A percentile compares a stretch with the other conserved stretches of the same genome.
These are phyloP conservation scores for Carex kokanica DNA, from an alignment of 176 grass and related monocot genomes.

Conservation along the genomic window DNA sequence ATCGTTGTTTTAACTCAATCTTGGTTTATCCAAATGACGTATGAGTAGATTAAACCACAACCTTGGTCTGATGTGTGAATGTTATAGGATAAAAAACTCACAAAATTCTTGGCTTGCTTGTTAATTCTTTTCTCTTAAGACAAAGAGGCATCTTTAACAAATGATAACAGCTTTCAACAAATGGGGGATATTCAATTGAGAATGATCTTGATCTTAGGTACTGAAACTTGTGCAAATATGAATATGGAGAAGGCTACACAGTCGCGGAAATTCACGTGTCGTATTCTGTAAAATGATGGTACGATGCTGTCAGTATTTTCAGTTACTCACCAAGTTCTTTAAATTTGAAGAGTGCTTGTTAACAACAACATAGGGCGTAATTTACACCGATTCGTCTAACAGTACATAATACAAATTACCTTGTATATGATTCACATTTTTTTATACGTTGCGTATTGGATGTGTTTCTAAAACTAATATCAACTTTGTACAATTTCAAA, in stretches of 20 bases:
- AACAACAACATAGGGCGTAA: no score
- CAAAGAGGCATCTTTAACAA: background rate
- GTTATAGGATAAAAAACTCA: conserved; percentile 1
- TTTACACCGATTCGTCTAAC: no score
- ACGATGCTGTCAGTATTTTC: no score
- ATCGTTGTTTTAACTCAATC: background rate
- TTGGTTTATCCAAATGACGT: background rate
- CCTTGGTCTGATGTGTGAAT: background rate
- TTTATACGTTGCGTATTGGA: no score
- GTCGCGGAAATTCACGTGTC: background rate
- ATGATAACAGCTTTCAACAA: background rate
- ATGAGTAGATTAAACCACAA: background rate
- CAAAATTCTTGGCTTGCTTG: background rate
- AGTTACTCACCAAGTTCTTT: no score
- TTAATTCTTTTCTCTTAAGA: background rate
- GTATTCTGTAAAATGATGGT: no score
- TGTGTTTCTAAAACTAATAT: no score
- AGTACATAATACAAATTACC: no score
- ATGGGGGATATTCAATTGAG: background rate
- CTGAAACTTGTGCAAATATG: background rate
- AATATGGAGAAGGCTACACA: background rate
- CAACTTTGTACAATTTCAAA: no score
- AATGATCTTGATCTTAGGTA: background rate
- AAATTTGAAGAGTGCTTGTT: no score
- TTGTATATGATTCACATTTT: no score